phyloP scores from a whole-genome alignment of 2,329 filamentous ascomycete species.

The Venturia pyrina region DNA sequence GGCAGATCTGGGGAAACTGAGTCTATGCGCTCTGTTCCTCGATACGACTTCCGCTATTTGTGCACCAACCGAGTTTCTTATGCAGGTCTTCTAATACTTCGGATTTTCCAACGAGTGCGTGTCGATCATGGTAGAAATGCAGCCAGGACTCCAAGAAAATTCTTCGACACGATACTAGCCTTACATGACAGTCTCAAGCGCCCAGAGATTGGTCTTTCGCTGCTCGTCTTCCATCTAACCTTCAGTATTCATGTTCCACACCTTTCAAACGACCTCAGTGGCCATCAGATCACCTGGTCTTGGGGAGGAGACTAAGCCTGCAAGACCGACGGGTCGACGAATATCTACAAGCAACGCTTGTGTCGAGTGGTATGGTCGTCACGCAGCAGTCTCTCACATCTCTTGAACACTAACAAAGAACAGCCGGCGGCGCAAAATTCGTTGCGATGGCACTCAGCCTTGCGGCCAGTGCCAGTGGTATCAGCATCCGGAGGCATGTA shows the following conservation, averaged over 20 bases:
- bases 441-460: conserved; percentile 71
- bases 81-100: background rate
- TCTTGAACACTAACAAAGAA: background rate
- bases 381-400: background rate
- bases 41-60: background rate
- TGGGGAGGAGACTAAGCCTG: conserved; percentile 20
- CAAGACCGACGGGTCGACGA: conserved; percentile 27
- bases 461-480: conserved; percentile 78
- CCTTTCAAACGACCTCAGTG: conserved; percentile 12
- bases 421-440: conserved; percentile 64
- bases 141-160: background rate
- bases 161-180: background rate
- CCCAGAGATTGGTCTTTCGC: background rate
- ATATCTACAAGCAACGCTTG: conserved; percentile 52
- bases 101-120: background rate
- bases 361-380: conserved; percentile 47
- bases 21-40: background rate
- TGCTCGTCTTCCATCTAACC: background rate
- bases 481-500: conserved; percentile 66
- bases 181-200: background rate
- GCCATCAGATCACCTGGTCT: conserved; percentile 8
- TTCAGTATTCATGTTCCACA: conserved; percentile 12
- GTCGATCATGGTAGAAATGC: background rate
- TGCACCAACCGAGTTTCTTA: background rate
- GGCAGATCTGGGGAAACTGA: conserved; percentile 9